These are phyloP conservation scores for Penicillium ucsense DNA, from an alignment of 495 filamentous ascomycete species.

Conservation along the genomic window DNA sequence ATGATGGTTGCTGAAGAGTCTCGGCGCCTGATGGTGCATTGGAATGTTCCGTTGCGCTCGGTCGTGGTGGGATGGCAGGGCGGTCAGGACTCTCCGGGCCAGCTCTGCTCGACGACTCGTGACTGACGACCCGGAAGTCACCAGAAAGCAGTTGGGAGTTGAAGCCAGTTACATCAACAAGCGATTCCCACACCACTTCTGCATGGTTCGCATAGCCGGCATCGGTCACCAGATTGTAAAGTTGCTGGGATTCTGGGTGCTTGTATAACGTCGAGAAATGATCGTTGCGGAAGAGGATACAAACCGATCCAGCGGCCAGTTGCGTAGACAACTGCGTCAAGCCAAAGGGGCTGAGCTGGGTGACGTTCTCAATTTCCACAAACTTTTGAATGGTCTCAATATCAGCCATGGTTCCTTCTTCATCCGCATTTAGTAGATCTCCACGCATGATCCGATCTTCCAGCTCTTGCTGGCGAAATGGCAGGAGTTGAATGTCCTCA, in stretches of 20 bases:
- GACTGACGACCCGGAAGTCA: slow-evolving; percentile 78
- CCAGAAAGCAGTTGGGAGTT: slow-evolving; percentile 77
- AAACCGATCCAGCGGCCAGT: slow-evolving; percentile 62
- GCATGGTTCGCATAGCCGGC: slow-evolving; percentile 79
- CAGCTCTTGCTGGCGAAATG: slow-evolving; percentile 79
- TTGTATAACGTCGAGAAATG: slow-evolving; percentile 92
- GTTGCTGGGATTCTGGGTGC: slow-evolving; percentile 56
- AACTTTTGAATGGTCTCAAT: slow-evolving; percentile 75
- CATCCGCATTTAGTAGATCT: slow-evolving; percentile 39
- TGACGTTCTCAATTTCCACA: slow-evolving; percentile 58
- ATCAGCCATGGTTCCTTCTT: slow-evolving; percentile 72
- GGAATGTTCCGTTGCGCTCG: slow-evolving; percentile 13
- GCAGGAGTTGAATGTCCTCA: slow-evolving; percentile 81
- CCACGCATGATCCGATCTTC: slow-evolving; percentile 62
- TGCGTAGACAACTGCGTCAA: slow-evolving; percentile 57
- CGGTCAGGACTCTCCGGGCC: slow-evolving; percentile 17
- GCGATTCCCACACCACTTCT: slow-evolving; percentile 92
- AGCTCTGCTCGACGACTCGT: slow-evolving; percentile 21
- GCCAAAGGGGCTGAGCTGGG: slow-evolving; percentile 77
- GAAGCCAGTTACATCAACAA: slow-evolving; percentile 81
- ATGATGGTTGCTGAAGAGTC: slow-evolving; percentile 8
- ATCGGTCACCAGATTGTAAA: slow-evolving; percentile 83
- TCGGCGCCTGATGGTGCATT: slow-evolving; percentile 2
- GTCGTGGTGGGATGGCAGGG: slow-evolving; percentile 10
- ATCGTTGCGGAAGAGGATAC: slow-evolving; percentile 92